These are phyloP conservation scores for Ceratonia siliqua DNA, from an alignment of 306 rosid genomes.

Conservation along the genomic window DNA sequence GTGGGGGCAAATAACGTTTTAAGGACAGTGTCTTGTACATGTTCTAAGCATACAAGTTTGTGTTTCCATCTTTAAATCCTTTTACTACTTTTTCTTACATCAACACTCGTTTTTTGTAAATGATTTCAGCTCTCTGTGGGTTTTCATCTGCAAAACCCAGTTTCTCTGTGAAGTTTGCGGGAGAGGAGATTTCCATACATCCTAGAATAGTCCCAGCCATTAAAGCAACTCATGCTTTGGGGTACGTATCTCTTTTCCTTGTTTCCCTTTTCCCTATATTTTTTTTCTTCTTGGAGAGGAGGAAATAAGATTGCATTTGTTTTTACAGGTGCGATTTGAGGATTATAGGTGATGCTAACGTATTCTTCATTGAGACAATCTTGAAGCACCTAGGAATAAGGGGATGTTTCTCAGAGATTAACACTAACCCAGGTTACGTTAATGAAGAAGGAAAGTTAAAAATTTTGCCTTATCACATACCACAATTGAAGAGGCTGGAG, in stretches of 20 bases:
- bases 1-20: too few relatives aligned
- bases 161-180: too few relatives aligned
- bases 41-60: too few relatives aligned
- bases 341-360: conserved; percentile 80
- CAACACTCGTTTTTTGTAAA: too few relatives aligned
- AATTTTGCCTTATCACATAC: conserved; percentile 58
- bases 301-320: not conserved
- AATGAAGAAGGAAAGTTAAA: conserved; percentile 63
- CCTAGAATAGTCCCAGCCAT: conserved; percentile 62
- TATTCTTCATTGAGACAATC: conserved; percentile 68
- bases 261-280: not conserved
- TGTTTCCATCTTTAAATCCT: too few relatives aligned
- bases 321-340: conserved; percentile 71
- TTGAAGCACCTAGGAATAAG: conserved; percentile 66
- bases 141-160: too few relatives aligned
- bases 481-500: too few relatives aligned
- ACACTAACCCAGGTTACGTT: conserved; percentile 69
- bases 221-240: conserved; percentile 59
- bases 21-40: too few relatives aligned
- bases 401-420: conserved; percentile 68
- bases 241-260: conserved; percentile 33
- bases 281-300: not conserved
- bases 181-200: conserved; percentile 60
- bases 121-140: too few relatives aligned
- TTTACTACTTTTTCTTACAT: too few relatives aligned